A percentile compares a stretch with the other conserved stretches of the same genome.
Evolutionary conservation across 2,329 filamentous ascomycete species (phyloP).

Genomic region (Metarhizium brunneum): DNA sequence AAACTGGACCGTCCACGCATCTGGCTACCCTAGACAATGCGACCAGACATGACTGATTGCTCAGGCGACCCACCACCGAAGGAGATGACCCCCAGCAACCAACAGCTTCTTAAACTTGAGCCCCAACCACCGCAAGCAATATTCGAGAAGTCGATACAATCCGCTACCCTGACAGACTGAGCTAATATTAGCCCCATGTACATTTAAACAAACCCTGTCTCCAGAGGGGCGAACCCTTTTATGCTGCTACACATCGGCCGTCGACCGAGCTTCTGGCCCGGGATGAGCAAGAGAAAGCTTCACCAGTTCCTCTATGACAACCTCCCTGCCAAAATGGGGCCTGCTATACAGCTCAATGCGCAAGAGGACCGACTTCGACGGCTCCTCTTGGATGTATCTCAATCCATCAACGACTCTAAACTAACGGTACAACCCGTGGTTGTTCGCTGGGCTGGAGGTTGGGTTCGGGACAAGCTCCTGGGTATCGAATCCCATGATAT

Average conservation of each 20-base stretch:
- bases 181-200: not conserved
- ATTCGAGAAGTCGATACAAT: not conserved
- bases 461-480: conserved; percentile 79
- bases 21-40: no score
- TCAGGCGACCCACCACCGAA: no score
- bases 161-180: not conserved
- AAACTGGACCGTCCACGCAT: no score
- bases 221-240: not conserved
- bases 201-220: not conserved
- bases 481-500: conserved; percentile 68
- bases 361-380: conserved; percentile 62
- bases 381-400: conserved; percentile 76
- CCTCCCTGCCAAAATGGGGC: conserved; percentile 6
- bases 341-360: conserved; percentile 48
- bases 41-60: no score
- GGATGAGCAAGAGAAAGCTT: conserved; percentile 5
- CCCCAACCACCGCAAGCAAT: not conserved
- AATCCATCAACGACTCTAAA: conserved; percentile 42
- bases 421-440: conserved; percentile 45
- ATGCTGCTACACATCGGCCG: not conserved
- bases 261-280: not conserved
- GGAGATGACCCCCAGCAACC: no score
- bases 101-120: not conserved
- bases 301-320: conserved; percentile 14
- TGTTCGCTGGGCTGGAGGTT: conserved; percentile 75